Conservation (phyloP, 2,329 filamentous ascomycete species). For the Calonectria multiphialidica region DNA sequence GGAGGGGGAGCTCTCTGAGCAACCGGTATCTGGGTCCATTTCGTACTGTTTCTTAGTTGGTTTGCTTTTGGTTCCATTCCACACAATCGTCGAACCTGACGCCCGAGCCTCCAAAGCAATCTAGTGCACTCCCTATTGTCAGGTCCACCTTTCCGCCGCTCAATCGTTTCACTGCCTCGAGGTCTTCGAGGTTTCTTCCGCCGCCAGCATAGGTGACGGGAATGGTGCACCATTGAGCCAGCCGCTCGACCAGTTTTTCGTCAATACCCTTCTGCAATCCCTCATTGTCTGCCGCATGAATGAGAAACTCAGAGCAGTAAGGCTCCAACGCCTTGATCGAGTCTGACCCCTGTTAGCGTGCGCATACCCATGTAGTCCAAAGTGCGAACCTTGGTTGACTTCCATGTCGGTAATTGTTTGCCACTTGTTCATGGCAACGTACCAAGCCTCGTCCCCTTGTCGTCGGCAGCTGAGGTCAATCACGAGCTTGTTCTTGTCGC, state of each 20-base stretch:
- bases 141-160: slow-evolving; percentile 88
- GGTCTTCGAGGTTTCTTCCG: slow-evolving; percentile 83
- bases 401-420: slow-evolving; percentile 98
- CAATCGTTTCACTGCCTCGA: slow-evolving; percentile 83
- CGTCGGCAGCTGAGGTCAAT: slow-evolving; percentile 94
- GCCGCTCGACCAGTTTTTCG: slow-evolving; percentile 79
- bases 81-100: slow-evolving; percentile 93
- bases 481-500: slow-evolving; percentile 85
- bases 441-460: slow-evolving; percentile 80
- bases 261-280: slow-evolving; percentile 94
- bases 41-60: slow-evolving; percentile 1
- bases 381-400: slow-evolving; percentile 79
- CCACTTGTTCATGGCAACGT: slow-evolving; percentile 99
- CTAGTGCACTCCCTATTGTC: slow-evolving; percentile 95
- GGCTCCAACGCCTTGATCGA: slow-evolving; percentile 86
- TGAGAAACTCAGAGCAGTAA: slow-evolving; percentile 95
- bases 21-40: slow-evolving; percentile 13
- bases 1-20: slow-evolving; percentile 5
- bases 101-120: slow-evolving; percentile 92
- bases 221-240: slow-evolving; percentile 89
- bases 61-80: slow-evolving; percentile 78
- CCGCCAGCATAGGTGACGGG: slow-evolving; percentile 97
- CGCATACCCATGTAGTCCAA: not conserved
- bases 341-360: slow-evolving; percentile 62
- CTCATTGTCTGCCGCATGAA: slow-evolving; percentile 97